These are phyloP conservation scores for Didymella keratinophila DNA, from an alignment of 2,329 filamentous ascomycete genomes.

Conservation along the genomic window DNA sequence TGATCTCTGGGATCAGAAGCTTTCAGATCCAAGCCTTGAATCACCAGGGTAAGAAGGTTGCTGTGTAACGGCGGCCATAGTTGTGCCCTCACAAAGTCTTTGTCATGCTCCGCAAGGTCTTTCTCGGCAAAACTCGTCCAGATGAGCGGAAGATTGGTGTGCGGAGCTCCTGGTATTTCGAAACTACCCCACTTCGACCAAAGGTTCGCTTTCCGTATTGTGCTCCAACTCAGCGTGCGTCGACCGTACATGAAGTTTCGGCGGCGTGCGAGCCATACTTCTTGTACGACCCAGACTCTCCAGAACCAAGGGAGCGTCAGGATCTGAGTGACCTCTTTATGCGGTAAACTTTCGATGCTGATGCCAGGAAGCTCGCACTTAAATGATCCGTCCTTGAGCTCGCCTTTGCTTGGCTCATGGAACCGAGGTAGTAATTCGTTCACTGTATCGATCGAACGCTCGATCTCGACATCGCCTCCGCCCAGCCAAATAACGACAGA, in stretches of 20 bases:
- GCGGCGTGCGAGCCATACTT: background rate
- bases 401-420: background rate
- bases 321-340: background rate
- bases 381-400: background rate
- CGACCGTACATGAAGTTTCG: background rate
- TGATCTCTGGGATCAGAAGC: no score
- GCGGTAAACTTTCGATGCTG: background rate
- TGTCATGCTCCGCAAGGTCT: no score
- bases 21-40: no score
- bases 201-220: background rate
- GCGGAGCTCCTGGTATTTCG: no score
- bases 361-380: background rate
- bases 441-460: background rate
- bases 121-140: no score
- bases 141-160: no score
- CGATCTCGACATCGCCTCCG: background rate
- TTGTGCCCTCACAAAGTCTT: no score
- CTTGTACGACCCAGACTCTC: conserved; percentile 3
- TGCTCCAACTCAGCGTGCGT: background rate
- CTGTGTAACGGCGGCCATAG: no score
- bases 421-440: background rate
- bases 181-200: background rate
- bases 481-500: background rate
- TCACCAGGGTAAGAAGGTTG: no score
- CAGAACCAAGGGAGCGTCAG: background rate